Evolutionary conservation across 1,284 basidiomycete genomes (phyloP), one percentile per base, ranked within the genome.

Genomic region (Sanghuangporus baumii): DNA sequence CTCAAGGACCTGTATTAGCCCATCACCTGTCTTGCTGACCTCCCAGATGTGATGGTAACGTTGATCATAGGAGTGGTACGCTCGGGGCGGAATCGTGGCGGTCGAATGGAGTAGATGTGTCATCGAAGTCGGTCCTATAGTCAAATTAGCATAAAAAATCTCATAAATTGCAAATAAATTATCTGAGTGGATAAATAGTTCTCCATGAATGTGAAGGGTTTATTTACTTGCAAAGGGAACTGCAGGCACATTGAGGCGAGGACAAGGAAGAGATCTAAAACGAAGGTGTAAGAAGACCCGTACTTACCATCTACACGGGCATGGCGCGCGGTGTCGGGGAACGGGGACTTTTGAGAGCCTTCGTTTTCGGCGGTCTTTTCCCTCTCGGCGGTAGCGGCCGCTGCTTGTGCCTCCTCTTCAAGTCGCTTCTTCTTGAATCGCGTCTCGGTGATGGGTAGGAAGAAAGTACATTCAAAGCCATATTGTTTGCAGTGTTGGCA

Each of bases 381-480:
- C 78, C 67, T 76, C 60, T 73, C 72, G 0, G 77, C 76, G 7
- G 77, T 76, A 41, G 69, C 70, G 0, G 67, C 70, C 11, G 68
- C 74, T 47, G 77, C 75, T 0, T 76, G 76, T 0, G 78, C 76
- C 66, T 92, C 89, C 68, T 89, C 88, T 67, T 88, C 88, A 51
- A 84, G 66, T 69, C 90, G 89, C 77, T 94, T 93, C 79, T 96
- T 96, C 80, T 98, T 98, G 83, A 98, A 98, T 12, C 96, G 87
- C 0, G 96, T 99, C 74, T 98, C 96, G 18, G 96, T 94, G 70
- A 99, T 98, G 57, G 96, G 96, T 20, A 98, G 83, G 80, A 97
- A 97, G 76, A 96, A 98, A 12, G 94, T 96, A 74, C 94, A 98
- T 68, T 95, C 93, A 68, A 94, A 91, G 47, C 86, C 84, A 71